phyloP scores from a whole-genome alignment of 192 early-diverging fungal species.

The Entomortierella parvispora region DNA sequence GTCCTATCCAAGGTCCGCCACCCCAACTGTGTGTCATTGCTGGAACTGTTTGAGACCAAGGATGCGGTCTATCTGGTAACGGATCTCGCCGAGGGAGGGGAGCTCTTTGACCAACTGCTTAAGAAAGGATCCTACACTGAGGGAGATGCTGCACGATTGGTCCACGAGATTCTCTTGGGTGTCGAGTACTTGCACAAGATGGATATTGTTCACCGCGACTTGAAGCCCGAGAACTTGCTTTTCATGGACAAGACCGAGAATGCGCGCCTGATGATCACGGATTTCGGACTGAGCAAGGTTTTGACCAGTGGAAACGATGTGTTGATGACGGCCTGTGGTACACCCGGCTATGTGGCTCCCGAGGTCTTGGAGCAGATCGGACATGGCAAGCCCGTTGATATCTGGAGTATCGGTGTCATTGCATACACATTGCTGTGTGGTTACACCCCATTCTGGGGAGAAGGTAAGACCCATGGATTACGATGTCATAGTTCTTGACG shows the following conservation, averaged over 20 bases:
- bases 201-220: slow-evolving; percentile 85
- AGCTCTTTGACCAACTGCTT: slow-evolving; percentile 81
- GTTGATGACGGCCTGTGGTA: slow-evolving; percentile 73
- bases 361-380: slow-evolving; percentile 72
- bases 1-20: slow-evolving; percentile 85
- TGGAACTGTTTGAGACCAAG: slow-evolving; percentile 73
- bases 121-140: slow-evolving; percentile 78
- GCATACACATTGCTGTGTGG: slow-evolving; percentile 78
- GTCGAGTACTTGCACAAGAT: slow-evolving; percentile 85
- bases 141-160: slow-evolving; percentile 73
- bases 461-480: slow-evolving; percentile 51
- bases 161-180: slow-evolving; percentile 77
- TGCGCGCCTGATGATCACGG: slow-evolving; percentile 69
- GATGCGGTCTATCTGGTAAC: slow-evolving; percentile 75
- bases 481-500: too few species aligned
- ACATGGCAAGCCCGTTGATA: slow-evolving; percentile 73
- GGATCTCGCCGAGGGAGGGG: slow-evolving; percentile 79
- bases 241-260: slow-evolving; percentile 58
- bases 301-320: slow-evolving; percentile 64
- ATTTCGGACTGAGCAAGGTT: slow-evolving; percentile 81
- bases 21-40: slow-evolving; percentile 81
- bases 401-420: slow-evolving; percentile 83
- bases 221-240: slow-evolving; percentile 83
- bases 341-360: slow-evolving; percentile 72
- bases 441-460: slow-evolving; percentile 74